Evolutionary conservation across 2,329 filamentous ascomycete species (phyloP).

Genomic region (Exophiala phaeomuriformis): DNA sequence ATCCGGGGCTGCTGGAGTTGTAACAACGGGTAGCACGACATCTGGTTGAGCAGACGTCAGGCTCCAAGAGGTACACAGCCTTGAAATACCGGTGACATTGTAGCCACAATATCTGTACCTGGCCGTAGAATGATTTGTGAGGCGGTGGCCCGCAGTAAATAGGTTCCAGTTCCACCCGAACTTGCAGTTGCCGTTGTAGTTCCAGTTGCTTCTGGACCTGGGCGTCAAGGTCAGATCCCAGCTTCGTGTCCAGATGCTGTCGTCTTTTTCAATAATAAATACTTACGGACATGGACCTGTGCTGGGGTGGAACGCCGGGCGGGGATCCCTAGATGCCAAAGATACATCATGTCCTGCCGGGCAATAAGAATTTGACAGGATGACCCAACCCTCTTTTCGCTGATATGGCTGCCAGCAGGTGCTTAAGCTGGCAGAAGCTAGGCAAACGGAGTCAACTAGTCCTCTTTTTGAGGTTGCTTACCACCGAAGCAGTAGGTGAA

Average conservation of each 20-base stretch:
- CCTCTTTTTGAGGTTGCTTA: not conserved
- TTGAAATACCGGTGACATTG: conserved; percentile 10
- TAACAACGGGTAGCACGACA: conserved; percentile 11
- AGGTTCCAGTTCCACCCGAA: conserved; percentile 4
- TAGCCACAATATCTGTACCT: conserved; percentile 9
- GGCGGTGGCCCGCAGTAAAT: conserved; percentile 9
- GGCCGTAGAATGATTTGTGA: conserved; percentile 19
- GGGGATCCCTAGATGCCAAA: not conserved
- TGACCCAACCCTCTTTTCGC: not conserved
- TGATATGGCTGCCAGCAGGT: not conserved
- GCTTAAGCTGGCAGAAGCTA: not conserved
- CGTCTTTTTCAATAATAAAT: not conserved
- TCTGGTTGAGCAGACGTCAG: conserved; percentile 7
- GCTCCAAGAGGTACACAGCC: conserved; percentile 6
- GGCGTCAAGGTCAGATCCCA: not conserved
- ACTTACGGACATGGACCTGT: not conserved
- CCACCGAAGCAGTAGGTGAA: not conserved
- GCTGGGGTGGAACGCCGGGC: not conserved
- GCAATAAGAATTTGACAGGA: not conserved
- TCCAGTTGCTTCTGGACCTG: not conserved
- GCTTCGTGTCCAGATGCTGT: not conserved
- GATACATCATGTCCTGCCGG: not conserved
- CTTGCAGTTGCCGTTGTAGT: not conserved
- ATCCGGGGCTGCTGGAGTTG: not conserved
- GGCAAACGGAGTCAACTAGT: not conserved